Evolutionary conservation across 2,329 filamentous ascomycete species (phyloP).

Genomic region (Diaporthe sp.): DNA sequence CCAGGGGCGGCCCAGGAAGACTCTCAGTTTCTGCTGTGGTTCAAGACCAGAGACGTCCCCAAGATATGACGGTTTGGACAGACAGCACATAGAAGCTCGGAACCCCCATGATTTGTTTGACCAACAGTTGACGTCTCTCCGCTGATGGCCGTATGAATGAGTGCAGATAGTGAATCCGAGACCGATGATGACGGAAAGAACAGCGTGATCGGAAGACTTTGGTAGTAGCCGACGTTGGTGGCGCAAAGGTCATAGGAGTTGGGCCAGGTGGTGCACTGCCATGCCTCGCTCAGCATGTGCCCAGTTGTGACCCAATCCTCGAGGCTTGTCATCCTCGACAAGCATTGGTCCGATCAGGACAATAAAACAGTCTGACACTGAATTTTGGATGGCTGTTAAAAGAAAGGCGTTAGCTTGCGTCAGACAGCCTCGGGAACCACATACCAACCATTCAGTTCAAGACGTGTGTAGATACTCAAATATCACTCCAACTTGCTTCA

Average conservation of each 20-base stretch:
- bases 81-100: not conserved
- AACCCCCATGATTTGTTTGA: not conserved
- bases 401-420: not conserved
- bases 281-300: not conserved
- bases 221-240: not conserved
- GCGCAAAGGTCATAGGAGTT: not conserved
- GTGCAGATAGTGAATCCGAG: not conserved
- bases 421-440: not conserved
- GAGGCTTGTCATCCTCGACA: not conserved
- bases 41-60: not conserved
- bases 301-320: not conserved
- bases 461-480: not conserved
- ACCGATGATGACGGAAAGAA: not conserved
- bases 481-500: not conserved
- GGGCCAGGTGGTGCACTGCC: not conserved
- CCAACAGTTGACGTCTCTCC: not conserved
- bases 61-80: not conserved
- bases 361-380: not conserved
- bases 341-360: not conserved
- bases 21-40: not conserved
- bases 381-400: not conserved
- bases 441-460: not conserved
- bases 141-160: not conserved
- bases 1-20: no score
- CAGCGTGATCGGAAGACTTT: not conserved